Conservation (phyloP, 495 filamentous ascomycete species). For the Aspergillus homomorphus region DNA sequence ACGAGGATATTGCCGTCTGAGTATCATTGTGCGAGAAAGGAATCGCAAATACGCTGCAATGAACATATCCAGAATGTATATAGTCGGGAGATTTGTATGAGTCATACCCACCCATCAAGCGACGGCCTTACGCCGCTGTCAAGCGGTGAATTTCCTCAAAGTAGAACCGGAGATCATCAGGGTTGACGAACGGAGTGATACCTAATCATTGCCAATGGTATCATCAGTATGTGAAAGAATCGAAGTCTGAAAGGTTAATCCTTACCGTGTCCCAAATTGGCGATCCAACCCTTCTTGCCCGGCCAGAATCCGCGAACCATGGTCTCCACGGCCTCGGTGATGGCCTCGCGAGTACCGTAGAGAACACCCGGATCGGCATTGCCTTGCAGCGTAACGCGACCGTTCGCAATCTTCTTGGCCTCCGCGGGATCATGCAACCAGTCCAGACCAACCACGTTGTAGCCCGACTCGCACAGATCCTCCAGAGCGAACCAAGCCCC, state of each 20-base stretch:
- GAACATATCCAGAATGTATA: conserved; percentile 9
- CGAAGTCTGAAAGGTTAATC: background rate
- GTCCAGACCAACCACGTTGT: conserved; percentile 90
- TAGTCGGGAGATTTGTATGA: conserved; percentile 7
- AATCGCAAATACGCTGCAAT: background rate
- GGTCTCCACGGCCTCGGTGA: conserved; percentile 71
- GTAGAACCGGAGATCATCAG: conserved; percentile 87
- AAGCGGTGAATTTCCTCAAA: conserved; percentile 85
- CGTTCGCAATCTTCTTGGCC: conserved; percentile 70
- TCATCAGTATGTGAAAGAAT: background rate
- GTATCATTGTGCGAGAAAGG: conserved; percentile 25
- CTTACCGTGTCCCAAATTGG: conserved; percentile 83
- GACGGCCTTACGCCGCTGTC: conserved; percentile 24
- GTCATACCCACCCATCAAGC: conserved; percentile 9
- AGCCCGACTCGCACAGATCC: conserved; percentile 79
- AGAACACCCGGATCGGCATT: conserved; percentile 93
- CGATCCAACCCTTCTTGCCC: conserved; percentile 86
- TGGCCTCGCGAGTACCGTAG: conserved; percentile 77
- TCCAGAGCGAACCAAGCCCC: conserved; percentile 97
- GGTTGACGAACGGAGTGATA: conserved; percentile 90
- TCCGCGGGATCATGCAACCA: conserved; percentile 91
- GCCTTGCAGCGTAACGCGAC: conserved; percentile 80
- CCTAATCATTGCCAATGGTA: conserved; percentile 49
- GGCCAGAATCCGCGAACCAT: conserved; percentile 86
- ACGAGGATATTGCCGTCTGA: conserved; percentile 72